A percentile compares a stretch with the other conserved stretches of the same genome.
Conservation (phyloP, 2,329 filamentous ascomycete genomes). For the Diplodia corticola region DNA sequence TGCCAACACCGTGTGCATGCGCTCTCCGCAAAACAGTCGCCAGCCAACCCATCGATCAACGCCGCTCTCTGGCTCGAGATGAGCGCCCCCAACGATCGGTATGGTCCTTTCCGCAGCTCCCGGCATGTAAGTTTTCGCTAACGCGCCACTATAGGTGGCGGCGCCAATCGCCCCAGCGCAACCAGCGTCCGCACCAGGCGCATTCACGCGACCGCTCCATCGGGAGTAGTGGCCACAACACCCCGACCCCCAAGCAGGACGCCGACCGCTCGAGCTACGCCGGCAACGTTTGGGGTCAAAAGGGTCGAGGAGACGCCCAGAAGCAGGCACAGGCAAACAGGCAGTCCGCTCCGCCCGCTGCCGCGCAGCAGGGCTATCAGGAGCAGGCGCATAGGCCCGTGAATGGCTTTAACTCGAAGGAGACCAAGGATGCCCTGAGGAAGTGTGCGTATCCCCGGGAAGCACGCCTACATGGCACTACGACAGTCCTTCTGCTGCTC, state of each 20-base stretch:
- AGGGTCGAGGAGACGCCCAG: slow-evolving; percentile 33
- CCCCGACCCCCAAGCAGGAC: slow-evolving; percentile 36
- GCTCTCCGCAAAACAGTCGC: slow-evolving; percentile 16
- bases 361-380: slow-evolving; percentile 17
- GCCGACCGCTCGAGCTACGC: slow-evolving; percentile 34
- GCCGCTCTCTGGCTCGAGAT: slow-evolving; percentile 19
- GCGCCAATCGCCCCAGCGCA: slow-evolving; percentile 27
- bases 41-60: slow-evolving; percentile 22
- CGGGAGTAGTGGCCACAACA: slow-evolving; percentile 31
- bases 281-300: slow-evolving; percentile 39
- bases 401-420: slow-evolving; percentile 46
- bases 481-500: slow-evolving; percentile 22
- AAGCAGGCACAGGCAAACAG: slow-evolving; percentile 26
- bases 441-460: slow-evolving; percentile 35
- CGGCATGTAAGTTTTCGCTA: neutral
- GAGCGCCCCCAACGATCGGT: slow-evolving; percentile 22
- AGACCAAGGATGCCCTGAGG: slow-evolving; percentile 45
- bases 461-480: slow-evolving; percentile 17
- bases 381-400: slow-evolving; percentile 38
- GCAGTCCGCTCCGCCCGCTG: slow-evolving; percentile 25
- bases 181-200: slow-evolving; percentile 16
- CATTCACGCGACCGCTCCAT: slow-evolving; percentile 31
- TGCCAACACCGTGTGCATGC: neutral
- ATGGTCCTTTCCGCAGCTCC: neutral
- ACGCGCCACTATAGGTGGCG: slow-evolving; percentile 16